A percentile compares a stretch with the other conserved stretches of the same genome.
Evolutionary conservation across 2,329 filamentous ascomycete species (phyloP).

Genomic region (Talaromyces sp.): DNA sequence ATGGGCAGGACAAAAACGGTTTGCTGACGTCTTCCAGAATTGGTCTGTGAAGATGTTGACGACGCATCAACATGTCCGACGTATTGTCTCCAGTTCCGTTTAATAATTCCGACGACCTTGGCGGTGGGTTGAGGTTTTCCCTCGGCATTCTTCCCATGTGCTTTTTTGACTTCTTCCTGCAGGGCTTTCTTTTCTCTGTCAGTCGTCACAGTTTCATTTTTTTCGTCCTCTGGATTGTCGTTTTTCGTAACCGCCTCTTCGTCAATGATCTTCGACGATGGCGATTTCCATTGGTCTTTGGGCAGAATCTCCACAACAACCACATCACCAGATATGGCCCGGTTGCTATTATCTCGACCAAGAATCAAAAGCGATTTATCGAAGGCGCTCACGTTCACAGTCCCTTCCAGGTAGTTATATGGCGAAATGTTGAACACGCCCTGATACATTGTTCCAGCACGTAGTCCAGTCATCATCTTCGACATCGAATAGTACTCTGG

Average conservation of each 20-base stretch:
- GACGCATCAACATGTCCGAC: conserved; percentile 91
- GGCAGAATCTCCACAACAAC: conserved; percentile 91
- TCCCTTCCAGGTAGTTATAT: conserved; percentile 96
- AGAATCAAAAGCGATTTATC: conserved; percentile 82
- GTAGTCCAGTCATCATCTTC: conserved; percentile 89
- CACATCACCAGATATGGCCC: conserved; percentile 83
- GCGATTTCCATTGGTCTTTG: conserved; percentile 93
- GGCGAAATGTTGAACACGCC: conserved; percentile 93
- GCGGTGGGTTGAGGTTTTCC: conserved; percentile 83
- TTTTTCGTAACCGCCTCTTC: conserved; percentile 88
- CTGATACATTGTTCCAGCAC: conserved; percentile 83
- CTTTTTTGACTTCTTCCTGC: conserved; percentile 84
- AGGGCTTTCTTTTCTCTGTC: conserved; percentile 80
- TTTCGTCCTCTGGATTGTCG: conserved; percentile 83
- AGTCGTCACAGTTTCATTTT: conserved; percentile 69
- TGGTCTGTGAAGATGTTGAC: conserved; percentile 67
- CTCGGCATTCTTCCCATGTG: conserved; percentile 70
- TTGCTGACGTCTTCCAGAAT: conserved; percentile 77
- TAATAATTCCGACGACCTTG: conserved; percentile 83
- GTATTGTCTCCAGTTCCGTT: conserved; percentile 96
- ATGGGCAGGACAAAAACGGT: conserved; percentile 94
- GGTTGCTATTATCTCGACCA: conserved; percentile 92
- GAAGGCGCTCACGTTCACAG: conserved; percentile 83
- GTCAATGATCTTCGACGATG: conserved; percentile 91
- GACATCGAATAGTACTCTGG: conserved; percentile 85